Percentiles rank a stretch among this genome's conserved stretches.
These are phyloP conservation scores for Hansfordia pulvinata DNA, from an alignment of 2,329 filamentous ascomycete genomes.

Conservation along the genomic window DNA sequence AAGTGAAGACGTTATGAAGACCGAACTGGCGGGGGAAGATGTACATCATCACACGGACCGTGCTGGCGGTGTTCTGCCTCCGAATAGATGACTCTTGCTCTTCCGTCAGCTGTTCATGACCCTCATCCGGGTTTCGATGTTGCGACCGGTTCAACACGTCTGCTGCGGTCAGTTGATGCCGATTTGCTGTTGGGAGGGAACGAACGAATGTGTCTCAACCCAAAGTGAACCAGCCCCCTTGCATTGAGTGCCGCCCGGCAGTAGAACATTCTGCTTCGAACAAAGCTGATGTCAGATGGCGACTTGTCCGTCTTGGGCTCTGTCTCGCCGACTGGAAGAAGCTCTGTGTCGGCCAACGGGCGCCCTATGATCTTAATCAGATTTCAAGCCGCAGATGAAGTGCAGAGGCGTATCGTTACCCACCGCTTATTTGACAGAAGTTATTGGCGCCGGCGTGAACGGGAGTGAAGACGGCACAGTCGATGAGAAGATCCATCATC, in stretches of 20 bases:
- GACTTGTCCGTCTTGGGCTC: slow-evolving; percentile 9
- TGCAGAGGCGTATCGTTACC: slow-evolving; percentile 15
- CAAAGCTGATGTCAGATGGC: slow-evolving; percentile 54
- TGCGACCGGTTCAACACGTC: slow-evolving; percentile 69
- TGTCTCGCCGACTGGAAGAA: slow-evolving; percentile 6
- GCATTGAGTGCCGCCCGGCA: slow-evolving; percentile 59
- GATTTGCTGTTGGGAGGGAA: slow-evolving; percentile 5
- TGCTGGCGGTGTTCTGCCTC: slow-evolving; percentile 32
- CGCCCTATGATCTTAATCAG: slow-evolving; percentile 21
- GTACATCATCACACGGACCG: slow-evolving; percentile 71
- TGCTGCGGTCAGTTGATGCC: slow-evolving; percentile 20
- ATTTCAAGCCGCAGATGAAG: slow-evolving; percentile 2
- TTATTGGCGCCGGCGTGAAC: slow-evolving; percentile 48
- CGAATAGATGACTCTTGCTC: slow-evolving; percentile 1
- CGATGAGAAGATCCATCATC: slow-evolving; percentile 63
- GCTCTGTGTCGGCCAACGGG: slow-evolving; percentile 33
- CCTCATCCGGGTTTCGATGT: slow-evolving; percentile 11
- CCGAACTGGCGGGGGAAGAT: slow-evolving; percentile 86
- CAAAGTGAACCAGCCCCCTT: slow-evolving; percentile 54
- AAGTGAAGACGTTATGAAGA: slow-evolving; percentile 86
- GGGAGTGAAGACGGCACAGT: slow-evolving; percentile 62
- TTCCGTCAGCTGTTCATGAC: slow-evolving; percentile 1
- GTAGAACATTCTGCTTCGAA: slow-evolving; percentile 79
- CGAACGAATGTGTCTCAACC: slow-evolving; percentile 71
- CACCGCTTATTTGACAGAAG: slow-evolving; percentile 69